Evolutionary conservation across 352 stramenopile species (phyloP).

Genomic region (Phytopythium sindhum): DNA sequence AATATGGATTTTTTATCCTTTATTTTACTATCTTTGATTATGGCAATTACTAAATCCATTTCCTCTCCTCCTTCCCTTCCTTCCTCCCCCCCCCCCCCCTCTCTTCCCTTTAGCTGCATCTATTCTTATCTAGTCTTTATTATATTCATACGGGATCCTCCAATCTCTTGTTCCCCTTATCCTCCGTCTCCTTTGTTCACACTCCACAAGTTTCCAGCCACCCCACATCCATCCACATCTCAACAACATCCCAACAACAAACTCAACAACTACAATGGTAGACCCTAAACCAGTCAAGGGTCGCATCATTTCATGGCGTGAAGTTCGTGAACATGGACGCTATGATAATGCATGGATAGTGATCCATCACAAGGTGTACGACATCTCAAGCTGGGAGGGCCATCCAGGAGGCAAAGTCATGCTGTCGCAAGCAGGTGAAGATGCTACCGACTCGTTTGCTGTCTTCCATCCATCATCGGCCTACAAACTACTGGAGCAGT

Average conservation of each 20-base stretch:
- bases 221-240: not conserved
- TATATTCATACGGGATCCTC: too few species aligned
- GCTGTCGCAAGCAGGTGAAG: constrained; percentile 96
- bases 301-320: constrained; percentile 71
- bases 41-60: too few species aligned
- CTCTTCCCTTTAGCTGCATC: too few species aligned
- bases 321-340: constrained; percentile 76
- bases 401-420: constrained; percentile 92
- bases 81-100: not conserved
- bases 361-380: constrained; percentile 91
- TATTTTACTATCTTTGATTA: not conserved
- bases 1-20: not conserved
- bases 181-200: too few species aligned
- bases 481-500: constrained; percentile 94
- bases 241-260: not conserved
- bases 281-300: constrained; percentile 49
- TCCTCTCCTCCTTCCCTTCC: too few species aligned
- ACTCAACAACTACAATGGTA: constrained; percentile 48
- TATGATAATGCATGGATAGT: constrained; percentile 84
- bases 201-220: constrained; percentile 1
- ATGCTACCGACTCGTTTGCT: constrained; percentile 98
- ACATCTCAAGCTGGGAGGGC: constrained; percentile 79
- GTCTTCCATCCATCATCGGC: constrained; percentile 95
- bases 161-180: too few species aligned
- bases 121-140: too few species aligned